Evolutionary conservation across 2,329 filamentous ascomycete genomes (phyloP).

Genomic region (Phyllosticta citribraziliensis): DNA sequence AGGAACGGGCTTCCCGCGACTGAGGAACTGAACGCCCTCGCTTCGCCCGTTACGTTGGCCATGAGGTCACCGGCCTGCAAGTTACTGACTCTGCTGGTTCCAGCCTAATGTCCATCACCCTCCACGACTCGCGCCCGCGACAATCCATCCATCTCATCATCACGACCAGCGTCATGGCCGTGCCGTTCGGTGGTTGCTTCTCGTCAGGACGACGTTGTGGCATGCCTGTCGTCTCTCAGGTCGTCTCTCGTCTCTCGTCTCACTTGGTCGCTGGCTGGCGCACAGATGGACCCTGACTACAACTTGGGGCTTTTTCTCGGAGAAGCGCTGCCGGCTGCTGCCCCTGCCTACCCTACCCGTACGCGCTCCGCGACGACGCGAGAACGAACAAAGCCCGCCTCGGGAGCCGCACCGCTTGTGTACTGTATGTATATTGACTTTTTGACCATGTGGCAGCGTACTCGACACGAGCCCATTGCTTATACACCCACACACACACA

Average conservation of each 20-base stretch:
- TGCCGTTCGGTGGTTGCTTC: too few relatives aligned
- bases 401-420: background rate
- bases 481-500: too few relatives aligned
- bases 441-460: too few relatives aligned
- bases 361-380: background rate
- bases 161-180: background rate
- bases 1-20: background rate
- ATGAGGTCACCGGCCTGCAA: conserved; percentile 3
- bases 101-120: background rate
- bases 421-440: background rate
- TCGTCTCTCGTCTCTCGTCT: too few relatives aligned
- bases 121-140: background rate
- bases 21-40: background rate
- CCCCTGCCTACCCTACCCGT: too few relatives aligned
- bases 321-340: background rate
- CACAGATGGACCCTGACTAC: background rate
- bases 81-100: conserved; percentile 1
- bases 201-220: too few relatives aligned
- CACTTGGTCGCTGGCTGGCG: too few relatives aligned
- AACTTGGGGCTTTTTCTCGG: background rate
- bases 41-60: background rate
- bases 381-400: background rate
- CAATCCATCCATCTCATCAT: background rate
- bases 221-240: too few relatives aligned
- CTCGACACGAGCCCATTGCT: background rate